Conservation (phyloP, 768 basidiomycete species). For the Pulveroboletus sp. region DNA sequence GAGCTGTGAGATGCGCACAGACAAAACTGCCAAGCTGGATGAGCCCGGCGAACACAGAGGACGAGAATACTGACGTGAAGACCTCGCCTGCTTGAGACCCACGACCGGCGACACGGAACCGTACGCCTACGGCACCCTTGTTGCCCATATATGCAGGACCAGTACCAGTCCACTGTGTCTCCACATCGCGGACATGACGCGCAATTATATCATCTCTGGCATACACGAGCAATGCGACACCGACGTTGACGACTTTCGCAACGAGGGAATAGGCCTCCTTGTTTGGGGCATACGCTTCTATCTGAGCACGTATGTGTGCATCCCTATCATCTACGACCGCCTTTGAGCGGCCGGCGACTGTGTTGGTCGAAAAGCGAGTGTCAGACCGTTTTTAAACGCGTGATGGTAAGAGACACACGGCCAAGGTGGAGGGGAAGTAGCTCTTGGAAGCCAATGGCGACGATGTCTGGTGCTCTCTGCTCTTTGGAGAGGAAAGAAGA, state of each 20-base stretch:
- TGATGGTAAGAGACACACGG: constrained; percentile 49
- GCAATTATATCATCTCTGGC: constrained; percentile 67
- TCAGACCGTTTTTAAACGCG: not conserved
- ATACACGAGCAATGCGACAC: constrained; percentile 85
- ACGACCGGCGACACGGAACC: constrained; percentile 65
- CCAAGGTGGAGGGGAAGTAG: constrained; percentile 85
- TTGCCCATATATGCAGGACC: constrained; percentile 83
- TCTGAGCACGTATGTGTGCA: constrained; percentile 68
- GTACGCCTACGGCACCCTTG: constrained; percentile 89
- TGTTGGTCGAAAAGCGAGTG: constrained; percentile 5
- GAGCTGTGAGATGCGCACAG: constrained; percentile 86
- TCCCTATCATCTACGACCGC: constrained; percentile 65
- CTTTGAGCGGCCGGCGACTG: constrained; percentile 77
- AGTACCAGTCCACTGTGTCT: constrained; percentile 73
- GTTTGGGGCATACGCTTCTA: constrained; percentile 66
- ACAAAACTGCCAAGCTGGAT: constrained; percentile 61
- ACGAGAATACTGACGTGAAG: constrained; percentile 64
- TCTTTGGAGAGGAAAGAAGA: constrained; percentile 65
- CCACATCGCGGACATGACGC: constrained; percentile 56
- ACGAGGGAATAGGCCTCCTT: constrained; percentile 76
- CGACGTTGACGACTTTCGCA: constrained; percentile 77
- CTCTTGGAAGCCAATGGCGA: constrained; percentile 93
- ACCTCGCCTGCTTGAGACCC: constrained; percentile 63
- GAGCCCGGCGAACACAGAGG: not conserved
- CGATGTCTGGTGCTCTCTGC: constrained; percentile 71